Evolutionary conservation across 2,329 filamentous ascomycete genomes (phyloP).

Genomic region (Microcera coccophila): DNA sequence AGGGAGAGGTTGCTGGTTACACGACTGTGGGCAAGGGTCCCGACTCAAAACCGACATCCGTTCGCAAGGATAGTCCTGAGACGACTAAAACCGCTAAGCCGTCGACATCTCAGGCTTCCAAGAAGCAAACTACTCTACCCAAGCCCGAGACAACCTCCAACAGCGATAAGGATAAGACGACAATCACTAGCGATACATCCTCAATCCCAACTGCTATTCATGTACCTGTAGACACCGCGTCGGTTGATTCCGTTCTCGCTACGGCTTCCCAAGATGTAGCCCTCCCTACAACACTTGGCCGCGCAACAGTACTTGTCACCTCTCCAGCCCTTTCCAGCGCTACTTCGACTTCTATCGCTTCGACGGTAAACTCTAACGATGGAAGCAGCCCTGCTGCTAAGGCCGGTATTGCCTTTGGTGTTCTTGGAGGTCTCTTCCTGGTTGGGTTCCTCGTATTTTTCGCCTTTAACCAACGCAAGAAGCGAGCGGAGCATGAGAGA

Average conservation of each 20-base stretch:
- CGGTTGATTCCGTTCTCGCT: slow-evolving; percentile 29
- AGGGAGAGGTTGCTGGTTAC: slow-evolving; percentile 43
- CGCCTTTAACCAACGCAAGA: slow-evolving; percentile 66
- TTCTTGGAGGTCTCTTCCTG: slow-evolving; percentile 65
- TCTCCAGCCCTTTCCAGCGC: slow-evolving; percentile 12
- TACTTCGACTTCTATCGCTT: slow-evolving; percentile 19
- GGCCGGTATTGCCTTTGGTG: slow-evolving; percentile 81
- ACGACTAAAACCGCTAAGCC: slow-evolving; percentile 3
- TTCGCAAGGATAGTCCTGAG: neutral
- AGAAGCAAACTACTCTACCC: slow-evolving; percentile 9
- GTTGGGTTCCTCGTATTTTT: slow-evolving; percentile 68
- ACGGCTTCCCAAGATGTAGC: slow-evolving; percentile 27
- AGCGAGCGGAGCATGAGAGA: slow-evolving; percentile 52
- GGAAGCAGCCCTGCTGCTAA: slow-evolving; percentile 47
- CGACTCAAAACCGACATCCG: neutral
- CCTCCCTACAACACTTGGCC: slow-evolving; percentile 5
- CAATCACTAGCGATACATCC: slow-evolving; percentile 14
- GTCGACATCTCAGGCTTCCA: slow-evolving; percentile 10
- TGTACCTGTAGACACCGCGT: slow-evolving; percentile 23
- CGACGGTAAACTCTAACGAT: slow-evolving; percentile 5
- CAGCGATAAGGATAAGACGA: slow-evolving; percentile 10
- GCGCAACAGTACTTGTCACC: slow-evolving; percentile 12
- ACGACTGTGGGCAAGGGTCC: slow-evolving; percentile 29
- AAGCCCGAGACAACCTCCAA: slow-evolving; percentile 11
- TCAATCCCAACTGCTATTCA: slow-evolving; percentile 27